Conservation (phyloP, 257 asterid species). For the Anisodus acutangulus region DNA sequence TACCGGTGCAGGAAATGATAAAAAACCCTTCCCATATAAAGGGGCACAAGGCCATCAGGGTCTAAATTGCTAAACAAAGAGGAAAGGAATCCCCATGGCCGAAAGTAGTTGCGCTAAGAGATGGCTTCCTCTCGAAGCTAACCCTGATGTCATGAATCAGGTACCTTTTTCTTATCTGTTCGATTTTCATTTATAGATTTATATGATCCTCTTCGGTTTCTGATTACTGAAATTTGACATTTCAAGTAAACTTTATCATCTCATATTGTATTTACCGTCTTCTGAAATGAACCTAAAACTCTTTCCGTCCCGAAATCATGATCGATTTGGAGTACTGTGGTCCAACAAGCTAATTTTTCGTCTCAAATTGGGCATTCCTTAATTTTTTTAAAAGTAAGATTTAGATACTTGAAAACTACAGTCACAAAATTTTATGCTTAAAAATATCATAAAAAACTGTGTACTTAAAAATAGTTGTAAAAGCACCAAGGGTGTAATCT, state of each 20-base stretch:
- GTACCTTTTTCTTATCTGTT: constrained; percentile 37
- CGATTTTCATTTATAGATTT: not conserved
- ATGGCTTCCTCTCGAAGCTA: constrained; percentile 99
- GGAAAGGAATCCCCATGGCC: constrained; percentile 50
- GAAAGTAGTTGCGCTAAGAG: constrained; percentile 58
- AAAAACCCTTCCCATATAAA: not conserved
- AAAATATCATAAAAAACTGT: too few relatives aligned
- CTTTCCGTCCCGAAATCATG: not conserved
- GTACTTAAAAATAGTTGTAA: too few relatives aligned
- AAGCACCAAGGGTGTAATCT: too few relatives aligned
- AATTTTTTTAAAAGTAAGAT: not conserved
- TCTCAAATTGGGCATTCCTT: not conserved
- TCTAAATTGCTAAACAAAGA: not conserved
- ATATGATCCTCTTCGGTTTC: not conserved
- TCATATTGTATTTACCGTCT: not conserved
- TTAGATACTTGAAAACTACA: too few relatives aligned
- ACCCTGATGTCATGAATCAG: constrained; percentile 97
- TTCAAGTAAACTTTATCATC: not conserved
- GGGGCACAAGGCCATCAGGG: not conserved
- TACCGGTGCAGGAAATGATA: not conserved
- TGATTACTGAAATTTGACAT: not conserved
- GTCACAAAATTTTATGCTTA: too few relatives aligned
- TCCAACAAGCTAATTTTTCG: not conserved
- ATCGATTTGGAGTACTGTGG: not conserved
- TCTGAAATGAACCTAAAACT: not conserved